A percentile compares a stretch with the other conserved stretches of the same genome.
Conservation (phyloP, 2,329 filamentous ascomycete species). For the Aureobasidium pullulans region DNA sequence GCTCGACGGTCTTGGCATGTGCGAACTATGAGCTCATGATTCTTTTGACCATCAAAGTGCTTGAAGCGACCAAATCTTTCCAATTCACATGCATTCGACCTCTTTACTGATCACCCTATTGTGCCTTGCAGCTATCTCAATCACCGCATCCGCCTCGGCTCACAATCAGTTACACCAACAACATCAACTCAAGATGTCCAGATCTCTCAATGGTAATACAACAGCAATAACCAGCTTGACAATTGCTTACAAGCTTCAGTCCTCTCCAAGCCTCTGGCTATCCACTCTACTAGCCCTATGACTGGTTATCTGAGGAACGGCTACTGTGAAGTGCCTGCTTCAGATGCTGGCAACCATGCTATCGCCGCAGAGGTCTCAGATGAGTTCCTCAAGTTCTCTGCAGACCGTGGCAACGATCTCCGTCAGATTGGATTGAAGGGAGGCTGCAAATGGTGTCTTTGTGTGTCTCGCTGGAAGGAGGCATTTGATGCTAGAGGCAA, state of each 20-base stretch:
- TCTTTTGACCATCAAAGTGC: not conserved
- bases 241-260: conserved; percentile 31
- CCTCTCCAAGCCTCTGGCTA: conserved; percentile 50
- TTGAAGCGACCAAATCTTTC: not conserved
- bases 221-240: not conserved
- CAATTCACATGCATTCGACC: not conserved
- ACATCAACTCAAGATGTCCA: conserved; percentile 25
- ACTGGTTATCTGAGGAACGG: conserved; percentile 57
- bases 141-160: not conserved
- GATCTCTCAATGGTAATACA: conserved; percentile 26
- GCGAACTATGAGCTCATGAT: conserved; percentile 7
- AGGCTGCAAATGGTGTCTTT: conserved; percentile 58
- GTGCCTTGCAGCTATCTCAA: not conserved
- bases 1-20: conserved; percentile 4
- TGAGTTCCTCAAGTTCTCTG: conserved; percentile 56
- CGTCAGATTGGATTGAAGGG: conserved; percentile 46
- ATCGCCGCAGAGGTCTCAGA: conserved; percentile 52
- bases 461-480: conserved; percentile 48
- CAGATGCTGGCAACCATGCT: conserved; percentile 53
- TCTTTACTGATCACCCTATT: not conserved
- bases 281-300: conserved; percentile 51
- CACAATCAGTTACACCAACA: conserved; percentile 17
- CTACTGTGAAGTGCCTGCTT: conserved; percentile 49
- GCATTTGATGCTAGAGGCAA: conserved; percentile 48
- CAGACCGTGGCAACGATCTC: conserved; percentile 52